Conservation (phyloP, 2,329 filamentous ascomycete species). For the Talaromyces atroroseus region DNA sequence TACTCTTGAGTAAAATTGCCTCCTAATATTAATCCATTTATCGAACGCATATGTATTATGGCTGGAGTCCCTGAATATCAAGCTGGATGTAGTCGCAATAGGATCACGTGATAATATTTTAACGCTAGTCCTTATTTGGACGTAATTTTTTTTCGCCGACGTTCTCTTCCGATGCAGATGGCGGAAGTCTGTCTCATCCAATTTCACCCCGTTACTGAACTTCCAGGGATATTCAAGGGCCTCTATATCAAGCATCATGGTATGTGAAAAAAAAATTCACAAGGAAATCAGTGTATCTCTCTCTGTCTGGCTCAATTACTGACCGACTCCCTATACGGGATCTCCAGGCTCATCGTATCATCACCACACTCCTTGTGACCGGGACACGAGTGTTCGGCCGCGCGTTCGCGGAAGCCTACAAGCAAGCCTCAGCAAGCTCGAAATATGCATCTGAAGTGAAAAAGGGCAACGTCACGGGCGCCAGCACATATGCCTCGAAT, state of each 20-base stretch:
- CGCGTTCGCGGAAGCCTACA: constrained; percentile 90
- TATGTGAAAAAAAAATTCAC: background rate
- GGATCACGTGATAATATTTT: background rate
- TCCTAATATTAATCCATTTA: no score
- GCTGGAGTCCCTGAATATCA: background rate
- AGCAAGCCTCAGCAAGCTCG: constrained; percentile 83
- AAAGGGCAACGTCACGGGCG: constrained; percentile 49
- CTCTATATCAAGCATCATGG: constrained; percentile 6
- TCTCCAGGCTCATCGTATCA: constrained; percentile 79
- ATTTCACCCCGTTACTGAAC: background rate
- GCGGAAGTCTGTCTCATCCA: background rate
- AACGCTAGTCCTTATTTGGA: constrained; percentile 2
- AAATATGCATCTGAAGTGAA: constrained; percentile 71
- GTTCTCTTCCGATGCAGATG: constrained; percentile 9
- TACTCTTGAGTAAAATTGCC: no score
- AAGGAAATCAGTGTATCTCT: background rate
- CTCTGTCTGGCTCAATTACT: background rate
- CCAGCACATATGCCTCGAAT: constrained; percentile 55
- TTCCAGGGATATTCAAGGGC: background rate
- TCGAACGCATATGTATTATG: no score
- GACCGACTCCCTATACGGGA: background rate
- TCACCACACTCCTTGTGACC: constrained; percentile 87
- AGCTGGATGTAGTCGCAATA: background rate
- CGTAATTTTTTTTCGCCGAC: constrained; percentile 9
- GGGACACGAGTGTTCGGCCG: constrained; percentile 88